Conservation (phyloP, 2,329 filamentous ascomycete species). For the Fusarium humuli region DNA sequence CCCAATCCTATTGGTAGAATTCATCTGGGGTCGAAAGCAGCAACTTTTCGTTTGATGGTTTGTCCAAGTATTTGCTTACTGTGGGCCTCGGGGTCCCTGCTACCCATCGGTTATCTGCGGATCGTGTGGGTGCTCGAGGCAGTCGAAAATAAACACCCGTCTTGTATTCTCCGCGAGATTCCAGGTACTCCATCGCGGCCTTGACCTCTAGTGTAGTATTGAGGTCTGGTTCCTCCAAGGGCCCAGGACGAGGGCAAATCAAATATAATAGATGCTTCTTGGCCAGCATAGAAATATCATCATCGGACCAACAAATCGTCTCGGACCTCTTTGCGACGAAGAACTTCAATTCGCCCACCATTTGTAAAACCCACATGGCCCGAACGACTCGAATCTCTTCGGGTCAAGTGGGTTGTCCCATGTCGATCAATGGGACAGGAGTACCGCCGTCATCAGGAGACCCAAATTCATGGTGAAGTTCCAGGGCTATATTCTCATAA, state of each 20-base stretch:
- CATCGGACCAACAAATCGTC: neutral
- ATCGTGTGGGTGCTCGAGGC: neutral
- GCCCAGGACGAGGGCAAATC: too few relatives aligned
- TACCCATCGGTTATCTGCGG: conserved; percentile 8
- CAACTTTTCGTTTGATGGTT: too few relatives aligned
- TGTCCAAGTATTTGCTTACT: neutral
- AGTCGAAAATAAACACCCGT: conserved; percentile 14
- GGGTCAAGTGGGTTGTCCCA: conserved; percentile 35
- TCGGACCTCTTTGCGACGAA: neutral
- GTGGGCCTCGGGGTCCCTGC: neutral
- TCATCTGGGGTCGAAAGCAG: too few relatives aligned
- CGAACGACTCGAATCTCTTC: conserved; percentile 43
- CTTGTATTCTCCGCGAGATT: neutral
- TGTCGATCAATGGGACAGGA: conserved; percentile 13
- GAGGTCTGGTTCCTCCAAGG: too few relatives aligned
- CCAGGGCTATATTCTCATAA: neutral
- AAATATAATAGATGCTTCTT: too few relatives aligned
- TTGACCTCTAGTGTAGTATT: conserved; percentile 5
- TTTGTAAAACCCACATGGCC: conserved; percentile 36
- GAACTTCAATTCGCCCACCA: conserved; percentile 22
- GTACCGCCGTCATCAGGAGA: neutral
- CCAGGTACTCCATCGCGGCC: conserved; percentile 19
- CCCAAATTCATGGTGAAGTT: too few relatives aligned
- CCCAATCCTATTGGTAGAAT: too few relatives aligned
- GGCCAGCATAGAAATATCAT: too few relatives aligned